phyloP scores from a whole-genome alignment of 257 asterid species.

The Salvia hispanica region DNA sequence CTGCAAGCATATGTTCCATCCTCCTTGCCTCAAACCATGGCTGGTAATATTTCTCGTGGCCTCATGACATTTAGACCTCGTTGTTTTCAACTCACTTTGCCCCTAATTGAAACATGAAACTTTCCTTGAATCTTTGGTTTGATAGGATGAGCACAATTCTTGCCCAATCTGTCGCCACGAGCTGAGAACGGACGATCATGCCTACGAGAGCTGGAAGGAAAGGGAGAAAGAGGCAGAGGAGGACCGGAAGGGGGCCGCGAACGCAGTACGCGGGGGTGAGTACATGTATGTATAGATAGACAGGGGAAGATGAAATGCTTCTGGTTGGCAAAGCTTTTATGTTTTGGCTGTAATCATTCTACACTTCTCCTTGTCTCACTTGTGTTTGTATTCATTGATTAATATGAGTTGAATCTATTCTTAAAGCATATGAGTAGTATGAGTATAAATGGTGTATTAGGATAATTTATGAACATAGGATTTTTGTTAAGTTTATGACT shows the following conservation, averaged over 20 bases:
- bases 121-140: background rate
- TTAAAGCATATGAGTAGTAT: too few relatives aligned
- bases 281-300: slow-evolving; percentile 79
- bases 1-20: slow-evolving; percentile 92
- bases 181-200: slow-evolving; percentile 87
- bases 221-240: slow-evolving; percentile 94
- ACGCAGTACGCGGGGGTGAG: slow-evolving; percentile 93
- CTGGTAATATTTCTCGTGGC: slow-evolving; percentile 58
- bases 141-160: slow-evolving; percentile 88
- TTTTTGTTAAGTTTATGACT: too few relatives aligned
- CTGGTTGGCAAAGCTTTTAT: background rate
- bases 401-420: background rate
- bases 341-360: background rate
- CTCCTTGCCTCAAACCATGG: slow-evolving; percentile 99
- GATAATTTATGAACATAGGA: too few relatives aligned
- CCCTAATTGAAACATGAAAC: background rate
- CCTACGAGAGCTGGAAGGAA: slow-evolving; percentile 91
- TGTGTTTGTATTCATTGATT: slow-evolving; percentile 3
- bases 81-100: background rate
- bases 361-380: background rate
- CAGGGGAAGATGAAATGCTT: background rate
- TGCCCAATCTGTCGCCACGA: slow-evolving; percentile 96
- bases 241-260: slow-evolving; percentile 96
- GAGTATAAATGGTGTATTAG: too few relatives aligned
- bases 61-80: background rate